Evolutionary conservation across 768 basidiomycete species (phyloP), one percentile per base, ranked within the genome.

Genomic region (Suillus tomentosus): DNA sequence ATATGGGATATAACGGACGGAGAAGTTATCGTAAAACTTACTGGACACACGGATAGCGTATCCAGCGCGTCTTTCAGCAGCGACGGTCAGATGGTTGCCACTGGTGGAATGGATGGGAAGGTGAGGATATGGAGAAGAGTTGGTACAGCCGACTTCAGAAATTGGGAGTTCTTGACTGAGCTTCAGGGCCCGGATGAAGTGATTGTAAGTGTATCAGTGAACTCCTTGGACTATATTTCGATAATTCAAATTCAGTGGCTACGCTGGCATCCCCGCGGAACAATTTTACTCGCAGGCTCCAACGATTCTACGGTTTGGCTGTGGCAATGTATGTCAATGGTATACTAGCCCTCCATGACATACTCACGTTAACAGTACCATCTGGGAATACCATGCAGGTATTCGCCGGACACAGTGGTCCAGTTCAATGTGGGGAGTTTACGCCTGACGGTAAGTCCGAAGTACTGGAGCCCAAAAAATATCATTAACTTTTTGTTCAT

Each of bases 71-170:
- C 83, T 24, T 99, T 92, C 85, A 96, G 88, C 73, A 70, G 80
- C 0, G 96, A 99, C 73, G 97, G 97, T 2, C 91, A 97, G 78
- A 84, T 97, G 84, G 83, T 96, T 63, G 88, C 96, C 17, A 97
- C 96, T 0, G 97, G 96, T 11, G 97, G 97, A 0, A 99, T 99
- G 97, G 97, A 99, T 71, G 97, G 97, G 10, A 89, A 87, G 74
- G 89, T 98, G 45, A 83, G 96, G 66, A 79, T 99, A 65, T 99
- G 97, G 97, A 80, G 90, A 72, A 82, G 94, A 70, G 90, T 94
- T 15, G 90, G 88, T 5, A 89, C 80, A 68, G 87, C 89, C 53
- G 78, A 89, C 65, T 91, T 88, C 78, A 85, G 80, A 65, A 84
- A 79, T 60, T 99, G 97, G 97, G 96, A 98, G 76, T 96, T 99